Evolutionary conservation across 1,284 basidiomycete genomes (phyloP).

Genomic region (Agroathelia rolfsii): DNA sequence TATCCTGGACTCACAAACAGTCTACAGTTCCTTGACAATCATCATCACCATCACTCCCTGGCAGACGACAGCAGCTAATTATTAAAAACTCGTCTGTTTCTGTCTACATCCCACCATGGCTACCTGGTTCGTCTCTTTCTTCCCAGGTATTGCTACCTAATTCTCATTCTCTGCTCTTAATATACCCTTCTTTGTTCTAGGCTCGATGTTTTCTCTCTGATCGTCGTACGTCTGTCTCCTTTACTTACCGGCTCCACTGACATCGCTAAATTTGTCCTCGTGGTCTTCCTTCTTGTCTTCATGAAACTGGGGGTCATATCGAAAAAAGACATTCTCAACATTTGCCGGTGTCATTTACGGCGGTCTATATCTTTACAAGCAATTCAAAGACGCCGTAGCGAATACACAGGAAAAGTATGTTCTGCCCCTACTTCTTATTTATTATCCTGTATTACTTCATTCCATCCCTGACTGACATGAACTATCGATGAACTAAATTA

Average conservation of each 20-base stretch:
- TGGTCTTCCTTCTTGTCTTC: constrained; percentile 1
- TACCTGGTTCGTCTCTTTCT: too few species aligned
- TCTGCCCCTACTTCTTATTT: constrained; percentile 1
- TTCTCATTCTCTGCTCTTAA: too few species aligned
- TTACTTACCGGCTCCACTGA: not conserved
- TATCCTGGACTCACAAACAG: too few species aligned
- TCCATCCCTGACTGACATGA: constrained; percentile 1
- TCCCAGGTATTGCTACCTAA: too few species aligned
- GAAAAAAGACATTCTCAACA: constrained; percentile 32
- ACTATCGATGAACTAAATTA: too few species aligned
- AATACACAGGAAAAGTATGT: constrained; percentile 40
- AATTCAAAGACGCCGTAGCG: constrained; percentile 28
- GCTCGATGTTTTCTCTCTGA: constrained; percentile 29
- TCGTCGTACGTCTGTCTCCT: constrained; percentile 22
- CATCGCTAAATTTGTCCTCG: not conserved
- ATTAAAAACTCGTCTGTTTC: too few species aligned
- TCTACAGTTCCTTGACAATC: too few species aligned
- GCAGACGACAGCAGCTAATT: too few species aligned
- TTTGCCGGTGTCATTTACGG: constrained; percentile 34
- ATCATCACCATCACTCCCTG: too few species aligned
- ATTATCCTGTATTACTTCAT: constrained; percentile 6
- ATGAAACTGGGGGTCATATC: constrained; percentile 3
- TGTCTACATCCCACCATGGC: too few species aligned
- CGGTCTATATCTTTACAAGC: constrained; percentile 23
- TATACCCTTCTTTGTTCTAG: constrained; percentile 15